phyloP scores from a whole-genome alignment of 108 stramenopile species.

The Cyclotella baltica region DNA sequence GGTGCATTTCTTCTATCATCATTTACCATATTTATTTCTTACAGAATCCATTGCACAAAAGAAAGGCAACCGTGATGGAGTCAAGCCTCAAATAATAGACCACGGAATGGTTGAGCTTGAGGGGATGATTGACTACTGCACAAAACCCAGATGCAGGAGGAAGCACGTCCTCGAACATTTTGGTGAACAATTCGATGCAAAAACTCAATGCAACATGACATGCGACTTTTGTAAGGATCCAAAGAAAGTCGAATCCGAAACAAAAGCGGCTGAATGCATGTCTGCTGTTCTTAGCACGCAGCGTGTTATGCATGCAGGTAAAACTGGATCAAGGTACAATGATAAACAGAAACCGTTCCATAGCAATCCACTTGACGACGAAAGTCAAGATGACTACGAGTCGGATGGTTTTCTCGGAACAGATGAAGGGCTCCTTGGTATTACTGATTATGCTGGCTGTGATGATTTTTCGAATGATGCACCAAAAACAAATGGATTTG shows the following conservation, averaged over 20 bases:
- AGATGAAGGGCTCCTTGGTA: slow-evolving; percentile 31
- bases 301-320: slow-evolving; percentile 11
- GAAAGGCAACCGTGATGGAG: slow-evolving; percentile 25
- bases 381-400: slow-evolving; percentile 33
- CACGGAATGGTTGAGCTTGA: slow-evolving; percentile 63
- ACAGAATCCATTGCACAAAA: slow-evolving; percentile 35
- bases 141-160: slow-evolving; percentile 67
- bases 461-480: slow-evolving; percentile 24
- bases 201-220: slow-evolving; percentile 63
- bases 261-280: slow-evolving; percentile 51
- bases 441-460: slow-evolving; percentile 17
- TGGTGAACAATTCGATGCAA: slow-evolving; percentile 70
- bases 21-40: no score
- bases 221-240: slow-evolving; percentile 85
- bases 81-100: slow-evolving; percentile 35
- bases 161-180: slow-evolving; percentile 77
- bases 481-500: slow-evolving; percentile 47
- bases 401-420: slow-evolving; percentile 35
- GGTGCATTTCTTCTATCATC: not conserved
- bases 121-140: slow-evolving; percentile 81
- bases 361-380: slow-evolving; percentile 38
- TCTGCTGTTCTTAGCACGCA: slow-evolving; percentile 35
- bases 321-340: slow-evolving; percentile 4
- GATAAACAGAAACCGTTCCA: slow-evolving; percentile 28
- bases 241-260: slow-evolving; percentile 50